Evolutionary conservation across 106 monocot species (phyloP), one percentile per base, ranked within the genome.

Genomic region (Dactylorhiza incarnata): DNA sequence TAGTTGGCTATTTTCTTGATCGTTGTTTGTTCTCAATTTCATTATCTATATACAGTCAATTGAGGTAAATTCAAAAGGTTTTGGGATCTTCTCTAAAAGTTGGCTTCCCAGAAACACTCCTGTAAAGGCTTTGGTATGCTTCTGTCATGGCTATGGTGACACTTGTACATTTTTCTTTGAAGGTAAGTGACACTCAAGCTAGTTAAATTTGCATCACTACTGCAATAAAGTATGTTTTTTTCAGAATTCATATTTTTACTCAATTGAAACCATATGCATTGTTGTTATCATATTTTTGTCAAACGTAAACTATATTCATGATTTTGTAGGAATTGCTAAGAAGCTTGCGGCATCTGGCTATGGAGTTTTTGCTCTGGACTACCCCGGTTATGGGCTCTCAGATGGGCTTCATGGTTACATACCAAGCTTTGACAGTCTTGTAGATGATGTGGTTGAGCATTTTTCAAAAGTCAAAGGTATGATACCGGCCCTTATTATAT

Each of bases 141-240:
- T 89, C 75, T 97, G 96, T 80, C 96, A 96, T 80, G 93, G 93
- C 45, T 96, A 96, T 85, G 96, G 96, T 16, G 96, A 96, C 80
- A 96, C 96, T 54, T 96, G 93, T 73, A 96, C 96, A 55, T 97
- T 97, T 80, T 97, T 93, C 86, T 86, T 97, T 82, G 96, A 97
- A 89, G 93, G 96, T 93, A 77, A 53, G 53, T 5, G 29, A 10
- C 7, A 17, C 49, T 45, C 2, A 26, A 6, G 26, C 49, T 73
- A 5, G 56, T n/a, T 47, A 11, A 48, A 47, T 66, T 9, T 63
- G 29, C 23, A 47, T 49, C 0, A 73, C 16, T 2, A 10, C 45
- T 45, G 23, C 49, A 23, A 51, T 51, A 51, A 73, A 49, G 2
- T 56, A 13, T 5, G 20, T 11, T 25, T 65, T 25, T 29, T 65